Base-by-base conservation (phyloP, 129 eudicot species). In the Chrysanthemum lavandulifolium region DNA sequence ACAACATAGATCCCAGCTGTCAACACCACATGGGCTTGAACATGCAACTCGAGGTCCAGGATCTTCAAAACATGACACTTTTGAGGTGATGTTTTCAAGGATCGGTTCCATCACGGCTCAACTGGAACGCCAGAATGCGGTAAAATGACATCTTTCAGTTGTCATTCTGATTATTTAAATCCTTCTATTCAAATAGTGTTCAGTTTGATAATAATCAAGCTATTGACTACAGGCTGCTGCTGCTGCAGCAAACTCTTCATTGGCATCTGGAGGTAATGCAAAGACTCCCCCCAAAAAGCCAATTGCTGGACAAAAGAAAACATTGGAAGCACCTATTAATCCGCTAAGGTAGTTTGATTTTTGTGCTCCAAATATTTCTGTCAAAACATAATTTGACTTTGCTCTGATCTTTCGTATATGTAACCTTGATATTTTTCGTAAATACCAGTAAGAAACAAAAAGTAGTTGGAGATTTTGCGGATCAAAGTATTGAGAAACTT, bases 401-500 rank as follows among this genome's bases (percentile, higher is more conserved):
- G 33, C 36, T 31, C 78, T 72, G 27, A 53, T 49, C 29, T 66
- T 21, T 4, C 10, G n/a, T 53, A 5, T 68, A 16, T 60, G 18
- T 55, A 49, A 18, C 19, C 11, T 52, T 15, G 16, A 10, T 69
- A 14, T 74, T 67, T 21, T 23, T 25, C 29, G 58, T n/a, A n/a
- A 63, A 52, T 75, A 64, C 49, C 85, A 90, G 98, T 72, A 94
- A 90, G 81, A 94, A 86, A 89, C 98, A 90, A 79, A 90, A 88
- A 64, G 88, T 84, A 21, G 75, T 93, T 58, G 97, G 96, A 62
- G 80, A 67, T 19, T 81, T 81, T 64, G 59, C 81, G 13, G 93
- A 94, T 86, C 98, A 94, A 78, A 94, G 98, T 71, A 94, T 94
- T 56, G 93, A 90, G 68, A 97, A 88, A 75, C 97, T 90, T 48